These are phyloP conservation scores for Sugiyamaella qingdaonensis DNA, from an alignment of 805 yeast species.

Conservation along the genomic window DNA sequence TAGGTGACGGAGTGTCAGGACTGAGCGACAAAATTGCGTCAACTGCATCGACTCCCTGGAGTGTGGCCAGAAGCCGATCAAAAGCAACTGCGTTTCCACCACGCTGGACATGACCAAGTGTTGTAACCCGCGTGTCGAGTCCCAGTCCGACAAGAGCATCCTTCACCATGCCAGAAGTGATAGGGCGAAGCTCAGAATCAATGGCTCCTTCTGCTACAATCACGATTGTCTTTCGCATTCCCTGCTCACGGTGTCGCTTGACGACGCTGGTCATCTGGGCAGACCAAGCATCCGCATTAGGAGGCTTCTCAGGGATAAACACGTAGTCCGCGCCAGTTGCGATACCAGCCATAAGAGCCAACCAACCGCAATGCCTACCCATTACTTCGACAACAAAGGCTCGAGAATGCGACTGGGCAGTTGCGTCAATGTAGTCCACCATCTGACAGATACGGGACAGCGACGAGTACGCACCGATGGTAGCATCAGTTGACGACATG, in stretches of 20 bases:
- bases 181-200: constrained; percentile 72
- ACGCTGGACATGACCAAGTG: constrained; percentile 96
- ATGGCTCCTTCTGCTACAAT: constrained; percentile 98
- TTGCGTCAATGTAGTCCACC: constrained; percentile 95
- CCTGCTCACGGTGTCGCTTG: constrained; percentile 72
- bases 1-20: constrained; percentile 89
- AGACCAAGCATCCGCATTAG: constrained; percentile 69
- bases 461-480: constrained; percentile 95
- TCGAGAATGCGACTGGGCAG: constrained; percentile 94
- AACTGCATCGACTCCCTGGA: constrained; percentile 98
- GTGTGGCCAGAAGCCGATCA: constrained; percentile 85
- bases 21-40: constrained; percentile 84
- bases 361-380: constrained; percentile 99
- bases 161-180: constrained; percentile 75
- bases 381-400: constrained; percentile 97
- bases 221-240: constrained; percentile 91
- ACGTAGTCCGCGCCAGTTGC: constrained; percentile 95
- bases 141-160: constrained; percentile 79
- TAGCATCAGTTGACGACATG: constrained; percentile 94
- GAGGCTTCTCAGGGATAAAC: constrained; percentile 92
- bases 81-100: constrained; percentile 98
- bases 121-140: constrained; percentile 90
- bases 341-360: constrained; percentile 94
- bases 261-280: constrained; percentile 73
- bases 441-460: constrained; percentile 88